Percentiles rank a stretch among this genome's conserved stretches.
These are phyloP conservation scores for Nothophaeocryptopus gaeumannii DNA, from an alignment of 2,329 filamentous ascomycete species.

Conservation along the genomic window DNA sequence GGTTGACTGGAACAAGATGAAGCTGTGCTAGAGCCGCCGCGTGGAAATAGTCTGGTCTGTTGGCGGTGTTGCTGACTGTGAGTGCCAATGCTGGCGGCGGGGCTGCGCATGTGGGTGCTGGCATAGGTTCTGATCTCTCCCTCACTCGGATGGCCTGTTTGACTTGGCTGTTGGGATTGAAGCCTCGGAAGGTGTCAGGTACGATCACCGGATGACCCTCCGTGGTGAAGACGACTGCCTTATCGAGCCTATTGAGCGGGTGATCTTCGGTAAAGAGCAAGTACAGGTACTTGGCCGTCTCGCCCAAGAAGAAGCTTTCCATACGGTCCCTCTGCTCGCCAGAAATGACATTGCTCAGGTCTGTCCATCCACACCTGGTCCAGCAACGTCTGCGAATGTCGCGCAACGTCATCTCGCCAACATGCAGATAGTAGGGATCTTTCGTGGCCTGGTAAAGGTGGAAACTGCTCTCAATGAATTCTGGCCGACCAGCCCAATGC, in stretches of 20 bases:
- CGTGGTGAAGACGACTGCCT: slow-evolving; percentile 88
- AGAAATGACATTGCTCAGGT: slow-evolving; percentile 58
- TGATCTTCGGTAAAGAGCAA: slow-evolving; percentile 83
- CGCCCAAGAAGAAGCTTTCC: slow-evolving; percentile 98
- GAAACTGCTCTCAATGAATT: slow-evolving; percentile 96
- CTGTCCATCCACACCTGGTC: slow-evolving; percentile 90
- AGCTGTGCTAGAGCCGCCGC: slow-evolving; percentile 81
- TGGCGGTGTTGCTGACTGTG: slow-evolving; percentile 74
- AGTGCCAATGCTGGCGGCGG: slow-evolving; percentile 61
- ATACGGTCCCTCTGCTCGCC: slow-evolving; percentile 90
- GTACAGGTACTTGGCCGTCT: slow-evolving; percentile 95
- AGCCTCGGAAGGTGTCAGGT: slow-evolving; percentile 16
- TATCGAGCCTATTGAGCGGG: slow-evolving; percentile 81
- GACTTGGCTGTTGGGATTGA: neutral
- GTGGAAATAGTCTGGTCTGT: slow-evolving; percentile 79
- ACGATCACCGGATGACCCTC: slow-evolving; percentile 93
- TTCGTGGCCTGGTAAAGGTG: slow-evolving; percentile 90
- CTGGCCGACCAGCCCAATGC: slow-evolving; percentile 94
- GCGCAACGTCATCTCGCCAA: slow-evolving; percentile 89
- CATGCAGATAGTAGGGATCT: slow-evolving; percentile 94
- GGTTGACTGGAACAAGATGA: slow-evolving; percentile 62
- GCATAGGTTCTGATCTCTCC: slow-evolving; percentile 14
- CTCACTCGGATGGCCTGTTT: slow-evolving; percentile 4
- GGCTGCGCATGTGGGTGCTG: slow-evolving; percentile 62
- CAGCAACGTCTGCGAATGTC: slow-evolving; percentile 88